Evolutionary conservation across 2,329 filamentous ascomycete species (phyloP).

Genomic region (Penicillium sp.): DNA sequence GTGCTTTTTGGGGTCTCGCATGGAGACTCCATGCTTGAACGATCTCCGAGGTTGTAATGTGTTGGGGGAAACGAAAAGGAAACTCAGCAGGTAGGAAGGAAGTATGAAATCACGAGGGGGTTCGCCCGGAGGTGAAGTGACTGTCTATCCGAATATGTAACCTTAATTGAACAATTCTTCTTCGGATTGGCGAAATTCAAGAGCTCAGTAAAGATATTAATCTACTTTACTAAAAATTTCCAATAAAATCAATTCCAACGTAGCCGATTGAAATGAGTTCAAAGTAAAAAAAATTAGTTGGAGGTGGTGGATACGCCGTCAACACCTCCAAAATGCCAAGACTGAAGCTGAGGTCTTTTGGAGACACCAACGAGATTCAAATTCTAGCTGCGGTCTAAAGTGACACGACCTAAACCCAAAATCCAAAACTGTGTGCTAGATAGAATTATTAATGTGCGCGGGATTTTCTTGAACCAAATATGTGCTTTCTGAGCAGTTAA

Average conservation of each 20-base stretch:
- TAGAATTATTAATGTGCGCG: background rate
- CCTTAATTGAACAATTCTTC: too few relatives aligned
- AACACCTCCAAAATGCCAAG: constrained; percentile 1
- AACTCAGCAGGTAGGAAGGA: background rate
- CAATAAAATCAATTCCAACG: background rate
- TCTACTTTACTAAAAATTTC: too few relatives aligned
- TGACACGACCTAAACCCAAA: too few relatives aligned
- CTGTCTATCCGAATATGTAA: too few relatives aligned
- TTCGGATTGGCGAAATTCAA: too few relatives aligned
- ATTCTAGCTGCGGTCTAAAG: background rate
- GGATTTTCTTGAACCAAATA: background rate
- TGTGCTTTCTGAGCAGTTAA: background rate
- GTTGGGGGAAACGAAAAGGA: background rate
- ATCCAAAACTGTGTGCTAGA: background rate
- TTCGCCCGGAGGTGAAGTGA: too few relatives aligned
- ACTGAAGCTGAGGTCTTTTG: background rate
- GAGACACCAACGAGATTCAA: background rate
- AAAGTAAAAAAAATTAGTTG: background rate
- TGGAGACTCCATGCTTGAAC: background rate
- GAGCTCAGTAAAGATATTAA: too few relatives aligned
- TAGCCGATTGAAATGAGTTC: background rate
- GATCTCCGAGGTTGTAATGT: background rate
- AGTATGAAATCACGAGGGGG: background rate
- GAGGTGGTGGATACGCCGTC: background rate
- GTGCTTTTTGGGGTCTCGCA: background rate